Evolutionary conservation across 139 green algal genomes (phyloP).

Genomic region (Mesotaenium endlicherianum): DNA sequence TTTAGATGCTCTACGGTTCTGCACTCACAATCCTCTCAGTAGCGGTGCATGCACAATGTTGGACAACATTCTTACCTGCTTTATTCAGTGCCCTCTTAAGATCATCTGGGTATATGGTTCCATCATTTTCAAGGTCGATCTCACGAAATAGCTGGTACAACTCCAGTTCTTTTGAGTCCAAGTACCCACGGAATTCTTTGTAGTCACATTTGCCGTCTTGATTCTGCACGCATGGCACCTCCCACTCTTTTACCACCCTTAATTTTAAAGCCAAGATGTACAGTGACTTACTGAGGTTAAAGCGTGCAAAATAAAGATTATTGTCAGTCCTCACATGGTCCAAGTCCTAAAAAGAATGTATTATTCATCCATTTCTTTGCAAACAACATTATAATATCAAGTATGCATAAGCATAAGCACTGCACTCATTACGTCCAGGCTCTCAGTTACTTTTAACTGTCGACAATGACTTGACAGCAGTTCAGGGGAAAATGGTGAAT

Average conservation of each 20-base stretch:
- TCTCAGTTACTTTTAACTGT: not conserved
- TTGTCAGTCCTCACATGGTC: not conserved
- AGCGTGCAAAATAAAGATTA: not conserved
- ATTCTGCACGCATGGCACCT: not conserved
- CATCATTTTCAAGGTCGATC: conserved; percentile 20
- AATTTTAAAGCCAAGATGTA: not conserved
- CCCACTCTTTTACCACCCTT: not conserved
- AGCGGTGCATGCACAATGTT: not conserved
- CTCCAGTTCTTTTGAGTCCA: conserved; percentile 32
- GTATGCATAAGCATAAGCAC: not conserved
- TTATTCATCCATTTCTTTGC: not conserved
- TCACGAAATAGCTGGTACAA: conserved; percentile 22
- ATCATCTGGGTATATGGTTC: not conserved
- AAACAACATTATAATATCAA: not conserved
- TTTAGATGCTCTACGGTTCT: not conserved
- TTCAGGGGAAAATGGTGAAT: not conserved
- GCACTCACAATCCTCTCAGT: too few species aligned
- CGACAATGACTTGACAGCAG: not conserved
- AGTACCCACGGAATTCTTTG: conserved; percentile 19
- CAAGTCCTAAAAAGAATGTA: not conserved
- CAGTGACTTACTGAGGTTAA: not conserved
- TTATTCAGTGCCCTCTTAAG: not conserved
- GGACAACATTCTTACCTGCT: not conserved
- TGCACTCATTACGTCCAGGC: not conserved
- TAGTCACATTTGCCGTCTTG: conserved; percentile 16